Base-by-base conservation (phyloP, 2,329 filamentous ascomycete species). In the Orbilia blumenaviensis region DNA sequence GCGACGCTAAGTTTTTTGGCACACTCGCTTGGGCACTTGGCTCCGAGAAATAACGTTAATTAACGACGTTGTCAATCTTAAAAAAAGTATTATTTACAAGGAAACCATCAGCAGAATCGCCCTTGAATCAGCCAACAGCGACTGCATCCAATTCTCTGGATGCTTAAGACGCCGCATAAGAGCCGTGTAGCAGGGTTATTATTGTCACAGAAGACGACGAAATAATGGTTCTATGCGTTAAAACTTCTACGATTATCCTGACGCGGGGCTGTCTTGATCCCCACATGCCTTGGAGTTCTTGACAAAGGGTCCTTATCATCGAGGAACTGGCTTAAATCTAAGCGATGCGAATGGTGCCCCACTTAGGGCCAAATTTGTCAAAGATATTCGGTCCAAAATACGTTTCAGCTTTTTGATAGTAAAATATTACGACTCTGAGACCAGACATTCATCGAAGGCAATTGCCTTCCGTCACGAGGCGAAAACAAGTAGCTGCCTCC, bases 381-480 rank as follows among this genome's bases (percentile, higher is more conserved):
- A 56, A 8, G 63, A 62, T 66, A 50, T 58, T 61, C 69, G 62
- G 63, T 75, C 61, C 25, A 52, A 58, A 36, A 41, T 36, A 75
- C 18, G 62, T 67, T 68, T 75, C 56, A 64, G 42, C 54, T 66
- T 50, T n/a, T 29, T 23, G 10, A 41, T 10, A 9, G 10, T n/a
- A 36, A 44, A 54, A 38, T 12, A 63, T 61, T 60, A 66, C 32
- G 52, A 62, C 25, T 32, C n/a, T 56, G 16, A 67, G 23, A 62
- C 41, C 29, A 52, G 29, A 36, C n/a, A 56, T 25, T 42, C 34
- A 41, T 44, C 29, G 56, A 56, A 54, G 34, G 69, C 42, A 56
- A 44, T 16, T 50, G 50, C 50, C 50, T 52, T 58, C 71, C 63
- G 71, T 68, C 71, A 75, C 71, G 46, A 56, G 63, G 63, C 71